Evolutionary conservation across 2,329 filamentous ascomycete genomes (phyloP).

Genomic region (Colletotrichum neosansevieriae): DNA sequence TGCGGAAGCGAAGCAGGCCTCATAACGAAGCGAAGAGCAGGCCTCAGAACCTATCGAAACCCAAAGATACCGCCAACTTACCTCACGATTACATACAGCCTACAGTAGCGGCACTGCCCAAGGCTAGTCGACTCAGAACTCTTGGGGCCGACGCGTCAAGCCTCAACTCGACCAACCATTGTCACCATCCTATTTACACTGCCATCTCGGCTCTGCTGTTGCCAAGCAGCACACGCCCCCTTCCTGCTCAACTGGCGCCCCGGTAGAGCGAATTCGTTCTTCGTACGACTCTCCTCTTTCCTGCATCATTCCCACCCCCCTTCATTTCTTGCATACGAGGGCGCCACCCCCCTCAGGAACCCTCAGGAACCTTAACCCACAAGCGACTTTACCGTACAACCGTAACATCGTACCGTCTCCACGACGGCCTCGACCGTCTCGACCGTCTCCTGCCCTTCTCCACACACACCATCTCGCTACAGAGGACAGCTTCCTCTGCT

Average conservation of each 20-base stretch:
- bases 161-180: constrained; percentile 25
- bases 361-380: constrained; percentile 19
- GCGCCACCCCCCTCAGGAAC: not conserved
- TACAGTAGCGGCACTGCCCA: constrained; percentile 18
- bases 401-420: constrained; percentile 12
- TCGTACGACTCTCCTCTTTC: not conserved
- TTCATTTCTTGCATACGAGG: constrained; percentile 18
- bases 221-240: constrained; percentile 31
- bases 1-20: constrained; percentile 9
- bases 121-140: constrained; percentile 16
- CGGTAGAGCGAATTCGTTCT: constrained; percentile 17
- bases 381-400: constrained; percentile 11
- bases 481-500: constrained; percentile 7
- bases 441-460: constrained; percentile 6
- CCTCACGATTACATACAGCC: constrained; percentile 16
- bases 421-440: constrained; percentile 13
- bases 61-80: not conserved
- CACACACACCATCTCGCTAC: constrained; percentile 17
- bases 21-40: constrained; percentile 24
- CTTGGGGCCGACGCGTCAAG: constrained; percentile 19
- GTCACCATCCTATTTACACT: constrained; percentile 9
- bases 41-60: constrained; percentile 28
- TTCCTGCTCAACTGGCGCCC: constrained; percentile 6
- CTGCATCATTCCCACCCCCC: not conserved
- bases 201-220: constrained; percentile 12